Evolutionary conservation across 202 grass and related monocot genomes (phyloP).

Genomic region (Zizania palustris): DNA sequence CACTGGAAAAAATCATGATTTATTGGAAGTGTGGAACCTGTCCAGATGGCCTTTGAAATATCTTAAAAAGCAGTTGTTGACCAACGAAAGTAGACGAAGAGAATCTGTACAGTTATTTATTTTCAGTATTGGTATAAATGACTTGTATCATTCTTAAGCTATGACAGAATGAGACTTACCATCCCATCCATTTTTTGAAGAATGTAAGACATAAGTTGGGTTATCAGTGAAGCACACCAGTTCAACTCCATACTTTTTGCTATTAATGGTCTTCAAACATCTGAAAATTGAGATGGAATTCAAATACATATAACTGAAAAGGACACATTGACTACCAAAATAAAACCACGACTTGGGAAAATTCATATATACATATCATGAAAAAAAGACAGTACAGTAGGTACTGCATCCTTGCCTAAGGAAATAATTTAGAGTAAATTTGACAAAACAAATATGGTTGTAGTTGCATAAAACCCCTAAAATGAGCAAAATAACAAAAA

Average conservation of each 20-base stretch:
- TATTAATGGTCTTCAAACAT: conserved; percentile 99
- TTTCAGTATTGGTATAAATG: conserved; percentile 29
- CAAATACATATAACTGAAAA: conserved; percentile 30
- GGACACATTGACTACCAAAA: not conserved
- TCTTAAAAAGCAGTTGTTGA: conserved; percentile 93
- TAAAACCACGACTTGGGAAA: not conserved
- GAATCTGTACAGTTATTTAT: conserved; percentile 67
- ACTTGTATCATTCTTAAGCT: conserved; percentile 17
- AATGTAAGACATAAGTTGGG: conserved; percentile 83
- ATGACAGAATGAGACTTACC: conserved; percentile 54
- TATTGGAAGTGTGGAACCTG: conserved; percentile 51
- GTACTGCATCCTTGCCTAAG: not conserved
- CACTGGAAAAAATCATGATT: conserved; percentile 23
- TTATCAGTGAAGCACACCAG: conserved; percentile 93
- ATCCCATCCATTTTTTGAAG: conserved; percentile 99
- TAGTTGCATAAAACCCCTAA: too few species aligned
- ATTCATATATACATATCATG: not conserved
- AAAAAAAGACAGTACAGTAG: not conserved
- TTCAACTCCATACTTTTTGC: conserved; percentile 99
- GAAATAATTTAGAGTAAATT: not conserved
- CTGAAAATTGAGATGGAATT: conserved; percentile 49
- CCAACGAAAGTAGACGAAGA: conserved; percentile 86
- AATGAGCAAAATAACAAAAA: too few species aligned
- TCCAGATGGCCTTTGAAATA: conserved; percentile 99
- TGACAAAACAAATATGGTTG: not conserved